Evolutionary conservation across 2,329 filamentous ascomycete genomes (phyloP).

Genomic region (Aspergillus flavus): DNA sequence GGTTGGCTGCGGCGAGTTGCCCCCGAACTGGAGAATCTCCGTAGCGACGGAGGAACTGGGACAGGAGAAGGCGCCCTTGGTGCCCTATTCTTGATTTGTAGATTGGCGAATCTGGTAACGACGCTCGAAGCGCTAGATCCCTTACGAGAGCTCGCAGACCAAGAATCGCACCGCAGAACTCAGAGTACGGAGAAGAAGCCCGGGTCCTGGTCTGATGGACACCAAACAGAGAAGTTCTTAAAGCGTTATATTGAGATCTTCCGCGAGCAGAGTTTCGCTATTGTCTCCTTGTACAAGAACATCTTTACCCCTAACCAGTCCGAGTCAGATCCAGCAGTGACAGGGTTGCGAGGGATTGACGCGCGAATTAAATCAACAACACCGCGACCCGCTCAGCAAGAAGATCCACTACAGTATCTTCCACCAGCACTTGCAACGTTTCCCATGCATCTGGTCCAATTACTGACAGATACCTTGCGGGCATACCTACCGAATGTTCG

Average conservation of each 20-base stretch:
- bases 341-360: conserved; percentile 31
- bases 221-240: conserved; percentile 90
- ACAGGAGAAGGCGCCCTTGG: conserved; percentile 70
- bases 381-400: conserved; percentile 22
- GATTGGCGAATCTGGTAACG: conserved; percentile 74
- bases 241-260: conserved; percentile 98
- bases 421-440: conserved; percentile 83
- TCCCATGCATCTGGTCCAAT: conserved; percentile 76
- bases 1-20: conserved; percentile 87
- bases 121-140: conserved; percentile 85
- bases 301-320: conserved; percentile 70
- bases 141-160: conserved; percentile 83
- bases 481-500: conserved; percentile 78
- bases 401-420: conserved; percentile 52
- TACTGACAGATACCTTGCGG: conserved; percentile 75
- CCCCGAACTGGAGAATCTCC: conserved; percentile 68
- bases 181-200: conserved; percentile 29
- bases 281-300: conserved; percentile 90
- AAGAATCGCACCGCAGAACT: conserved; percentile 64
- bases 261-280: conserved; percentile 93
- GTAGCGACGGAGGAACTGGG: conserved; percentile 29
- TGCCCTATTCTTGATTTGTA: conserved; percentile 83
- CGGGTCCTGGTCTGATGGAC: conserved; percentile 58
- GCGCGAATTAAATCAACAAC: conserved; percentile 28
- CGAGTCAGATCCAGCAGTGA: conserved; percentile 33